Base-by-base conservation (phyloP, 1,284 basidiomycete species). In the Ustilago nuda region DNA sequence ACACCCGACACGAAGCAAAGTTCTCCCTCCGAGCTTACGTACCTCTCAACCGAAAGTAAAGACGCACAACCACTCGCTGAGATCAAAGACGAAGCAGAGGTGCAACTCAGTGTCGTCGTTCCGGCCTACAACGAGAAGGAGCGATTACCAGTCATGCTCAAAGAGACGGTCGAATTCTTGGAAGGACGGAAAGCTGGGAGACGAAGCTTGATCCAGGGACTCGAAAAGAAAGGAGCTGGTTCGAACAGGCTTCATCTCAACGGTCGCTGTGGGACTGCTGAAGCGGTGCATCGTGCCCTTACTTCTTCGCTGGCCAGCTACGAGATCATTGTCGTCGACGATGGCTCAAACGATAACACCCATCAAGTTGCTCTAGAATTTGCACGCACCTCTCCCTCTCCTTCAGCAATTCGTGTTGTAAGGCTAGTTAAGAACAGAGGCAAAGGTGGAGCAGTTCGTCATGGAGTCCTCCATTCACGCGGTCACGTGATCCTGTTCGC, bases 371-470 rank as follows among this genome's bases (percentile, higher is more conserved):
- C 92, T 2, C 87, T 95, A 50, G 85, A 89, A 32, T 88, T 94
- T 46, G 92, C 92, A 4, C 85, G 89, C 61, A 89, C 92, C 84
- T 73, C 77, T 77, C 88, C 7, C 85, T 85, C 66, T 8, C 46
- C 67, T 0, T 76, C 89, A 91, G 79, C 68, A 12, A 91, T 96
- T 58, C 90, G 92, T 55, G 90, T 97, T 6, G 89, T 95, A 52
- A 90, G 89, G n/a, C 87, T 97, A 56, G 90, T 90, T 82, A 88
- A 89, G 80, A 98, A 97, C 83, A 87, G 92, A 12, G 95, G 95
- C 1, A 98, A 97, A 84, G 95, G 95, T 30, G 95, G 93, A 1
- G 93, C 94, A 0, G 94, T 97, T 23, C 89, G 92, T 46, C 94
- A 96, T 86, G 81, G 83, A 32, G 77, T 85, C 5, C 51, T 95